phyloP scores from a whole-genome alignment of 768 basidiomycete species.

The Boletus insuetus region DNA sequence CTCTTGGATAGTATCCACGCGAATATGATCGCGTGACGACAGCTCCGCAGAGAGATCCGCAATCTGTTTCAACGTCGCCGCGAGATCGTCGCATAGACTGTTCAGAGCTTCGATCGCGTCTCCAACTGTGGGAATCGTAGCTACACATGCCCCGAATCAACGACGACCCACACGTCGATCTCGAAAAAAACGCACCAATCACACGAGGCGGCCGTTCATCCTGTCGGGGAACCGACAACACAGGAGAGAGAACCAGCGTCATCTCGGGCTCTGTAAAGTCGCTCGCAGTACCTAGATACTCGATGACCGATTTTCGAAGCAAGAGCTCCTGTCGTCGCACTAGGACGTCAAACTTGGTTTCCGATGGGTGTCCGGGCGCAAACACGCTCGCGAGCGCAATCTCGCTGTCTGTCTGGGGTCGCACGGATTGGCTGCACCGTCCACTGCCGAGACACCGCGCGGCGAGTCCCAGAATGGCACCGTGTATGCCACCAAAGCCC shows the following conservation, averaged over 20 bases:
- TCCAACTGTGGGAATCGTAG: constrained; percentile 73
- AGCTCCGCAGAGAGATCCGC: constrained; percentile 68
- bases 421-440: constrained; percentile 54
- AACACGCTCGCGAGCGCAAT: constrained; percentile 48
- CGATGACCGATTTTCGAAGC: constrained; percentile 58
- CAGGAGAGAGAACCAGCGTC: constrained; percentile 65
- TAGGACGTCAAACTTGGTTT: constrained; percentile 57
- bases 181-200: constrained; percentile 42
- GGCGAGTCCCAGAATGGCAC: constrained; percentile 71
- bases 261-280: constrained; percentile 81
- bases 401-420: constrained; percentile 68
- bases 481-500: constrained; percentile 84
- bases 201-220: constrained; percentile 59
- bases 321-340: constrained; percentile 55
- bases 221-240: constrained; percentile 53
- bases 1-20: constrained; percentile 69
- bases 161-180: neutral
- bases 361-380: constrained; percentile 53
- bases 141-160: constrained; percentile 33
- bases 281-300: constrained; percentile 69
- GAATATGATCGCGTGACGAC: constrained; percentile 65
- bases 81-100: constrained; percentile 59
- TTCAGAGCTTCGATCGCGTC: constrained; percentile 69
- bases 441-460: constrained; percentile 65
- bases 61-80: constrained; percentile 62